phyloP scores from a whole-genome alignment of 1,284 basidiomycete species.

The Kalmanozyma brasiliensis region DNA sequence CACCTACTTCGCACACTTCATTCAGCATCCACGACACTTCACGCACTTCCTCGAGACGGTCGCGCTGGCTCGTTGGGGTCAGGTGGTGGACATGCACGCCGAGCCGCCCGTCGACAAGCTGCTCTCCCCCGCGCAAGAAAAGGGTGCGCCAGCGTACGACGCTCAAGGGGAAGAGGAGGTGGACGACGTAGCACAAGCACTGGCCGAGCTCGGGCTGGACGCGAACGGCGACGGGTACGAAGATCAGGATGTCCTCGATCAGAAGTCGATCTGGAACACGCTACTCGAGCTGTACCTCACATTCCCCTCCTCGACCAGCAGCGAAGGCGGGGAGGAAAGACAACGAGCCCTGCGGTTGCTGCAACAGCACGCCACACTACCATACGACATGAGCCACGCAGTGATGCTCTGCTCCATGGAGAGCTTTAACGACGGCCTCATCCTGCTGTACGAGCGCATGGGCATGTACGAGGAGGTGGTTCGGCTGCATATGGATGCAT shows the following conservation, averaged over 20 bases:
- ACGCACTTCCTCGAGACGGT: constrained; percentile 89
- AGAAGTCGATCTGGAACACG: constrained; percentile 93
- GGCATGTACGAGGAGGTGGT: constrained; percentile 96
- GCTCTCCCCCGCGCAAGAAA: constrained; percentile 6
- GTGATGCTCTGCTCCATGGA: constrained; percentile 89
- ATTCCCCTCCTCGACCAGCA: constrained; percentile 63
- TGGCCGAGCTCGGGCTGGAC: constrained; percentile 25
- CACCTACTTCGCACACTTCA: constrained; percentile 92
- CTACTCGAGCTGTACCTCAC: constrained; percentile 91
- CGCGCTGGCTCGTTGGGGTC: constrained; percentile 82
- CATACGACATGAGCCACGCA: constrained; percentile 90
- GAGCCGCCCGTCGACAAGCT: constrained; percentile 6
- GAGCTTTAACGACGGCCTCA: constrained; percentile 82
- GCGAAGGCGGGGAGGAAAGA: no score
- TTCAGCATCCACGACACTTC: constrained; percentile 86
- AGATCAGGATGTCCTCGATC: constrained; percentile 76
- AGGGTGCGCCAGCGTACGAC: constrained; percentile 19
- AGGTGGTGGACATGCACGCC: constrained; percentile 73
- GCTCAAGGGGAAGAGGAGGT: constrained; percentile 9
- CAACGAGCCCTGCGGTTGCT: constrained; percentile 53
- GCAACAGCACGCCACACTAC: constrained; percentile 70
- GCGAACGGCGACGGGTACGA: constrained; percentile 68
- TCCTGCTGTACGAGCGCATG: constrained; percentile 89
- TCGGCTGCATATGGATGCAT: constrained; percentile 80
- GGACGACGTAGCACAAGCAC: constrained; percentile 24